A percentile compares a stretch with the other conserved stretches of the same genome.
Evolutionary conservation across 1,284 basidiomycete species (phyloP).

Genomic region (Trichosporon coremiiforme): DNA sequence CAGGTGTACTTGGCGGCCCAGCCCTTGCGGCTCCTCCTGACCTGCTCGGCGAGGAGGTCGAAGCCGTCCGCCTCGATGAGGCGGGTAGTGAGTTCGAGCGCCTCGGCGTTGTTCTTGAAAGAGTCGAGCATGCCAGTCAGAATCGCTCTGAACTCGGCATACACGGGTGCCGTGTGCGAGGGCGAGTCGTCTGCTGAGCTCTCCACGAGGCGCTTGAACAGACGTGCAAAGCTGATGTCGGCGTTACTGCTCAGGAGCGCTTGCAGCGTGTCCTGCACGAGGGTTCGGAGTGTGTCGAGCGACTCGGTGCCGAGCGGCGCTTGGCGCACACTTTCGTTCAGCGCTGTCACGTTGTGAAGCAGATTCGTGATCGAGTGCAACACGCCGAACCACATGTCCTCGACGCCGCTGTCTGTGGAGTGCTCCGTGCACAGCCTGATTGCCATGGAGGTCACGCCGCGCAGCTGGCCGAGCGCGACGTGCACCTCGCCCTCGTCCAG

Average conservation of each 20-base stretch:
- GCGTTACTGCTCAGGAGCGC: conserved; percentile 79
- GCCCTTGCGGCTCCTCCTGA: conserved; percentile 37
- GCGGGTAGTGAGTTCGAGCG: conserved; percentile 83
- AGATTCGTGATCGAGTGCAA: conserved; percentile 77
- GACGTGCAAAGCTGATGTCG: conserved; percentile 82
- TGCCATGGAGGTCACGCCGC: conserved; percentile 56
- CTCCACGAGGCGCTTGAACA: conserved; percentile 88
- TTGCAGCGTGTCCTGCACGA: conserved; percentile 83
- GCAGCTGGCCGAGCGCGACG: conserved; percentile 55
- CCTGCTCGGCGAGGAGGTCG: conserved; percentile 64
- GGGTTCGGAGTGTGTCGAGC: conserved; percentile 65
- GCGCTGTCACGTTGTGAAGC: conserved; percentile 68
- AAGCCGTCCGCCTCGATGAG: conserved; percentile 82
- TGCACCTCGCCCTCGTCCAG: conserved; percentile 48
- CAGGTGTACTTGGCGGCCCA: neutral
- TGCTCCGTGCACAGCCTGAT: conserved; percentile 69
- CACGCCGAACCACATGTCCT: conserved; percentile 89
- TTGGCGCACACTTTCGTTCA: conserved; percentile 23
- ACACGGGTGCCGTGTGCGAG: conserved; percentile 58
- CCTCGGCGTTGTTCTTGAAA: conserved; percentile 86
- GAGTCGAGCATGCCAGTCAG: conserved; percentile 92
- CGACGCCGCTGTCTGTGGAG: conserved; percentile 63
- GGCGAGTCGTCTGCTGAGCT: conserved; percentile 33
- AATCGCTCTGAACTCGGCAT: conserved; percentile 88
- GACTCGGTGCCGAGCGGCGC: conserved; percentile 29